Evolutionary conservation across 305 asterid species (phyloP).

Genomic region (Fraxinus greggii): DNA sequence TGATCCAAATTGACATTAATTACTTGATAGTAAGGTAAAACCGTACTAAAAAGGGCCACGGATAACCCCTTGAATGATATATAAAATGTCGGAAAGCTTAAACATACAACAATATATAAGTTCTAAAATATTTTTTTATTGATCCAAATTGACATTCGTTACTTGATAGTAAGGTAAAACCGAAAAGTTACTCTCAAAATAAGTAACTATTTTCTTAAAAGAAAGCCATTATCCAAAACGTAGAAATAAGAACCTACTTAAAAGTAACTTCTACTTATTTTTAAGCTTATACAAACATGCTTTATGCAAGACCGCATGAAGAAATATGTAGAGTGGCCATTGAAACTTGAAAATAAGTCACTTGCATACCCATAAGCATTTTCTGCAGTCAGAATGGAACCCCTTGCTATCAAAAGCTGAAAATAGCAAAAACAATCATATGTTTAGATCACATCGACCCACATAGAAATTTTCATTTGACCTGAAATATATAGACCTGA

Average conservation of each 20-base stretch:
- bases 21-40: neutral
- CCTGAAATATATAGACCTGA: conserved; percentile 48
- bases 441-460: neutral
- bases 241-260: neutral
- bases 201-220: neutral
- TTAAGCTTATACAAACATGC: neutral
- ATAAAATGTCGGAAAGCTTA: neutral
- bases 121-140: neutral
- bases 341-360: neutral
- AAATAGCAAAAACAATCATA: conserved; percentile 18
- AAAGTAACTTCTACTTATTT: neutral
- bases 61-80: neutral
- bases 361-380: conserved; percentile 68
- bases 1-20: neutral
- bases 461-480: neutral
- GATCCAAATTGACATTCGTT: neutral
- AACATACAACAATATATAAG: neutral
- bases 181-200: neutral
- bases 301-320: neutral
- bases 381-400: conserved; percentile 65
- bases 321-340: neutral
- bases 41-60: neutral
- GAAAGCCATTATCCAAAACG: neutral
- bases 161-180: neutral
- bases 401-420: conserved; percentile 78